Evolutionary conservation across 2,329 filamentous ascomycete species (phyloP).

Genomic region (Xylariales sp.): DNA sequence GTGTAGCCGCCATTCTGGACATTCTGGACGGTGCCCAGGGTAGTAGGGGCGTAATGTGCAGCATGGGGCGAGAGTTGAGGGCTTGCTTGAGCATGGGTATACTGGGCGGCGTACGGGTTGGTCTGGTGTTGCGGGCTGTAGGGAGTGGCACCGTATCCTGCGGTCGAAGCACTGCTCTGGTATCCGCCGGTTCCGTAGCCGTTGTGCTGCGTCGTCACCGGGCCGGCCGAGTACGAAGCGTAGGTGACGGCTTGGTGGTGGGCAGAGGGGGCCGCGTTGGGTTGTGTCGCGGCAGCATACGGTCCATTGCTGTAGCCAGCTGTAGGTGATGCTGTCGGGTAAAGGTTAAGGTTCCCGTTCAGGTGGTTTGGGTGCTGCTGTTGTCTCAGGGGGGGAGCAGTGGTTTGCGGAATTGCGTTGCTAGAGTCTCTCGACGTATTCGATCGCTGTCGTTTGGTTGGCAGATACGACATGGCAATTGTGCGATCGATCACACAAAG

Average conservation of each 20-base stretch:
- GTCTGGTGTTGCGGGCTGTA: slow-evolving; percentile 47
- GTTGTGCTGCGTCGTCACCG: slow-evolving; percentile 46
- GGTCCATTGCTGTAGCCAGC: slow-evolving; percentile 45
- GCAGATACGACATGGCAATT: slow-evolving; percentile 50
- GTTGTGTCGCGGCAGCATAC: slow-evolving; percentile 37
- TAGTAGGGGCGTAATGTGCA: slow-evolving; percentile 41
- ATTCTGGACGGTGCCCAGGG: slow-evolving; percentile 43
- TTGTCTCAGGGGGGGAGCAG: slow-evolving; percentile 50
- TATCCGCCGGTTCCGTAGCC: slow-evolving; percentile 47
- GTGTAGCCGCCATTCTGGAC: slow-evolving; percentile 43
- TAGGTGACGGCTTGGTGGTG: slow-evolving; percentile 44
- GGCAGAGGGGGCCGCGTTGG: slow-evolving; percentile 34
- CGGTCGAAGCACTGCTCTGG: slow-evolving; percentile 38
- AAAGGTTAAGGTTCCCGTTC: slow-evolving; percentile 37
- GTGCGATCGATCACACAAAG: slow-evolving; percentile 38
- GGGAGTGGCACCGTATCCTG: slow-evolving; percentile 41
- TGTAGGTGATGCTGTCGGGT: slow-evolving; percentile 34
- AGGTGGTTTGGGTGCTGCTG: slow-evolving; percentile 39
- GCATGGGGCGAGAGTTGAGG: slow-evolving; percentile 45
- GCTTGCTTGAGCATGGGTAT: slow-evolving; percentile 43
- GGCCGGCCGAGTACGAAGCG: slow-evolving; percentile 44
- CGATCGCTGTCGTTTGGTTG: slow-evolving; percentile 51
- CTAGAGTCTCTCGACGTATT: slow-evolving; percentile 50
- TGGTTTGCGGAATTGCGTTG: slow-evolving; percentile 50
- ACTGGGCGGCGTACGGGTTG: slow-evolving; percentile 44